These are phyloP conservation scores for Barbatosphaeria neglecta DNA, from an alignment of 495 filamentous ascomycete genomes.

Conservation along the genomic window DNA sequence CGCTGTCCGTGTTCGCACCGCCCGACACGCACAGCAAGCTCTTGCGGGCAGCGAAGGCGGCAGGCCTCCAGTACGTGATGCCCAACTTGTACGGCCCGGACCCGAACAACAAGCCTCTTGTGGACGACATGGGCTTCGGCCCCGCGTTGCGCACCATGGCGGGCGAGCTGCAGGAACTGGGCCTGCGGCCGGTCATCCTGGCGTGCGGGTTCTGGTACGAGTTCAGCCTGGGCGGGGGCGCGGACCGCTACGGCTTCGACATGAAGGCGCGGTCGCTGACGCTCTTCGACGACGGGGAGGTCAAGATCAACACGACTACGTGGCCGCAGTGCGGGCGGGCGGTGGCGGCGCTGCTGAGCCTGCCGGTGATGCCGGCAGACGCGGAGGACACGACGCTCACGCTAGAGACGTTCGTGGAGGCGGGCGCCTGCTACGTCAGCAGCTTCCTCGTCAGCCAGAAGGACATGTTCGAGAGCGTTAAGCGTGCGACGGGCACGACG, in stretches of 20 bases:
- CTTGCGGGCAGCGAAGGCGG: constrained; percentile 47
- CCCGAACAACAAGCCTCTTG: constrained; percentile 17
- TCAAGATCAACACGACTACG: constrained; percentile 22
- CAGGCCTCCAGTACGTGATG: constrained; percentile 48
- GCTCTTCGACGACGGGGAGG: constrained; percentile 22
- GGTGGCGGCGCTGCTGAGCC: constrained; percentile 24
- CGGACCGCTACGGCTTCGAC: constrained; percentile 18
- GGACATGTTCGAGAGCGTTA: constrained; percentile 32
- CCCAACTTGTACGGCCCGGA: constrained; percentile 49
- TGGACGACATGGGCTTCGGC: constrained; percentile 20
- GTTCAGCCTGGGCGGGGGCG: constrained; percentile 19
- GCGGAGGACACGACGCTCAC: constrained; percentile 18
- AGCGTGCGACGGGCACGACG: constrained; percentile 40
- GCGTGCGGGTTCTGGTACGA: constrained; percentile 38
- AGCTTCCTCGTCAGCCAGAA: constrained; percentile 35
- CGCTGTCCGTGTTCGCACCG: constrained; percentile 21
- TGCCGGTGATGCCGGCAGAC: constrained; percentile 30
- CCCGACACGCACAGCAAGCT: constrained; percentile 32
- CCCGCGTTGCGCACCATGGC: not conserved
- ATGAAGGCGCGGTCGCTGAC: constrained; percentile 17
- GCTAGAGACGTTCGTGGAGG: constrained; percentile 24
- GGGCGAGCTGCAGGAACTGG: constrained; percentile 29
- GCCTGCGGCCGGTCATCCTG: constrained; percentile 34
- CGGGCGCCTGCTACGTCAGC: constrained; percentile 21
- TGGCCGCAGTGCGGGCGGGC: constrained; percentile 31